Evolutionary conservation across 1,139 yeast genomes (phyloP).

Genomic region (Maudiozyma humilis): DNA sequence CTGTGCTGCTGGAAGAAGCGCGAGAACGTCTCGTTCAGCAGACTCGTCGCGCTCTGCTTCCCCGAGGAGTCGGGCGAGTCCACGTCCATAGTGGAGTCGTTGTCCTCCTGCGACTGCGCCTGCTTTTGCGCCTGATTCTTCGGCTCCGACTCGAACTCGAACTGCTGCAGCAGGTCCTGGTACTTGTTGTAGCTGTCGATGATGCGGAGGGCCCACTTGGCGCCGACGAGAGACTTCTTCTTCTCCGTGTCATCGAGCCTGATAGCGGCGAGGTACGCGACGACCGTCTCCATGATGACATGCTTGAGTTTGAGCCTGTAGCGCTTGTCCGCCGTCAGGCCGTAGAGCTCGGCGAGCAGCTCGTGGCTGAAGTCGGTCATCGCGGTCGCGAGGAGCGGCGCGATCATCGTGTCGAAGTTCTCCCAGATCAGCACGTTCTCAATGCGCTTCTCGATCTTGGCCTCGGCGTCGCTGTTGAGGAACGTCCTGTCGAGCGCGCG

Average conservation of each 20-base stretch:
- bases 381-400: constrained; percentile 11
- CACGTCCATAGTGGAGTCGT: neutral
- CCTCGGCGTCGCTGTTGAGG: constrained; percentile 20
- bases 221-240: constrained; percentile 43
- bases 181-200: constrained; percentile 48
- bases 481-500: constrained; percentile 37
- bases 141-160: constrained; percentile 42
- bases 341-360: constrained; percentile 15
- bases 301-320: constrained; percentile 20
- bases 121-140: constrained; percentile 32
- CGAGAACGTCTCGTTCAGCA: constrained; percentile 55
- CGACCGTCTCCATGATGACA: constrained; percentile 43
- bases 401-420: constrained; percentile 13
- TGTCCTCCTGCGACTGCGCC: neutral
- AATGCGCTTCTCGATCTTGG: constrained; percentile 17
- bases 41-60: constrained; percentile 31
- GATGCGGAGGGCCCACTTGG: constrained; percentile 61
- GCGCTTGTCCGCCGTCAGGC: constrained; percentile 16
- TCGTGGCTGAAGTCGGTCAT: constrained; percentile 9
- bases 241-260: constrained; percentile 14
- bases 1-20: constrained; percentile 51
- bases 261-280: constrained; percentile 33
- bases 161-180: constrained; percentile 38
- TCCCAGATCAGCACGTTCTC: constrained; percentile 23
- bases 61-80: constrained; percentile 24